Base-by-base conservation (phyloP, 345 rosid species). In the Clausena lansium region DNA sequence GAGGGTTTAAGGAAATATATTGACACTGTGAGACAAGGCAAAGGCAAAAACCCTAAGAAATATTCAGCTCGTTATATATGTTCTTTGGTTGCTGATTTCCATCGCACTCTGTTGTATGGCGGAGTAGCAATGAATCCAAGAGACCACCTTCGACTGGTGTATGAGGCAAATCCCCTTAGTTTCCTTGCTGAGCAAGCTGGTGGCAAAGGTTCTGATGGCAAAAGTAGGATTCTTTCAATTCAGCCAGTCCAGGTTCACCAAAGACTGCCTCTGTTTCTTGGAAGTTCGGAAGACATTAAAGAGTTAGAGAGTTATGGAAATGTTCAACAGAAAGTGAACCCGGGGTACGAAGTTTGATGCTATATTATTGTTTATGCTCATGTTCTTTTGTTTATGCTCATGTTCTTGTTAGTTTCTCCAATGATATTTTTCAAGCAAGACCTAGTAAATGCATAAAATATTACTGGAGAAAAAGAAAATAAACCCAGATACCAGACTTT, bases 51-150 rank as follows among this genome's bases (percentile, higher is more conserved):
- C 78, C 98, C 94, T 0, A 95, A 93, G 84, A 95, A 95, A 70
- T 93, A 95, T 76, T 95, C 98, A 4, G 98, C 98, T 0, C 94
- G 98, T 47, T 95, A 95, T 73, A 89, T 95, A 81, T 95, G 98
- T 81, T 95, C 97, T 71, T 84, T 95, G 38, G 98, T 95, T 33
- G 98, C 98, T 77, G 98, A 95, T 85, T 91, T 93, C 70, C 98
- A 95, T 74, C 85, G 98, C 77, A 95, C 98, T 5, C 58, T 95
- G 41, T 75, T 95, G 84, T 95, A 93, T 78, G 98, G 98, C 32
- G 98, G 98, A 14, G 84, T 95, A 22, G 94, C 97, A 76, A 95
- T 95, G 98, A 95, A 93, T 80, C 98, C 98, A 14, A 91, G 98
- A 82, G 93, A 89, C 82, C 98, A 95, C 83, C 95, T 95, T 25